Evolutionary conservation across 345 rosid genomes (phyloP).

Genomic region (Ceriops zippeliana): DNA sequence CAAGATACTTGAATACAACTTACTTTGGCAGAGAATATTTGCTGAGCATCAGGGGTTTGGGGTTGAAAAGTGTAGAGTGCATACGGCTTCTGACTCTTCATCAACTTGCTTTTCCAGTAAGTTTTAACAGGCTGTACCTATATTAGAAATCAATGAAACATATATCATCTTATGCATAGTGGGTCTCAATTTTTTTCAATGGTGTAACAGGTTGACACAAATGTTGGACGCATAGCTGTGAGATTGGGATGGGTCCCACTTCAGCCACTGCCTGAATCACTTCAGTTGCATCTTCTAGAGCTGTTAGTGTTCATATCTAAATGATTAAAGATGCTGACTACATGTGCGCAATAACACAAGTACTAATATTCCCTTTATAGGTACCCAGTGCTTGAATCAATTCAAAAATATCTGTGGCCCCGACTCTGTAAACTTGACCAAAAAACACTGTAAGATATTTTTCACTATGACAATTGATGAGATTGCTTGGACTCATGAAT

Average conservation of each 20-base stretch:
- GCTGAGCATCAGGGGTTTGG: slow-evolving; percentile 44
- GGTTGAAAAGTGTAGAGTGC: slow-evolving; percentile 74
- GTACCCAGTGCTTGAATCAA: slow-evolving; percentile 54
- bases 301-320: not conserved
- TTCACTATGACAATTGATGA: not conserved
- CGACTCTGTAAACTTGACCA: slow-evolving; percentile 49
- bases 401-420: slow-evolving; percentile 73
- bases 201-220: slow-evolving; percentile 55
- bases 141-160: too few species aligned
- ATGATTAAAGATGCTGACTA: not conserved
- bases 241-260: slow-evolving; percentile 85
- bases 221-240: slow-evolving; percentile 67
- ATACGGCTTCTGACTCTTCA: slow-evolving; percentile 54
- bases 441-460: slow-evolving; percentile 42
- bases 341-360: not conserved
- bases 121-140: not conserved
- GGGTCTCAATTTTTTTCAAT: not conserved
- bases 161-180: not conserved
- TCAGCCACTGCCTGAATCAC: slow-evolving; percentile 46
- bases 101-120: slow-evolving; percentile 64
- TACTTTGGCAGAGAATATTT: slow-evolving; percentile 44
- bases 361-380: slow-evolving; percentile 23
- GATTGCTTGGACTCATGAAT: too few species aligned
- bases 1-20: too few species aligned
- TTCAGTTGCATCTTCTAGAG: slow-evolving; percentile 57